A percentile compares a stretch with the other conserved stretches of the same genome.
Conservation (phyloP, 352 stramenopile genomes). For the Phytophthora pinifolia region DNA sequence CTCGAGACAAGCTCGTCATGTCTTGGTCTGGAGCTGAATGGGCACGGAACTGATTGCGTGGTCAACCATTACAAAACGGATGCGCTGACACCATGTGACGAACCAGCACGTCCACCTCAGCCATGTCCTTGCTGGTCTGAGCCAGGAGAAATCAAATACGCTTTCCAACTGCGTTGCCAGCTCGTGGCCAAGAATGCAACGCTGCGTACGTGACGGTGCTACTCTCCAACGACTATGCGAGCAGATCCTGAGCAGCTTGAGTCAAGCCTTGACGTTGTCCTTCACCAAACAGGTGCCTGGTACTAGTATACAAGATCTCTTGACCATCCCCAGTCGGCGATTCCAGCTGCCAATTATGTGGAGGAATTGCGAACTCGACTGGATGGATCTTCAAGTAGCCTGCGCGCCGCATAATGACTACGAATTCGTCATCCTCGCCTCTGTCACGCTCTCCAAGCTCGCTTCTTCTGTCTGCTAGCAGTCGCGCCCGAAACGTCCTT, state of each 20-base stretch:
- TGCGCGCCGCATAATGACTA: conserved; percentile 21
- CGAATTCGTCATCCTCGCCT: neutral
- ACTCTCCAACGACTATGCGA: conserved; percentile 8
- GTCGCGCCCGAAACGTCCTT: conserved; percentile 37
- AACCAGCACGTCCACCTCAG: conserved; percentile 10
- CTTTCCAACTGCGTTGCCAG: conserved; percentile 22
- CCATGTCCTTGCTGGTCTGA: conserved; percentile 9
- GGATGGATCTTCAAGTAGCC: conserved; percentile 17
- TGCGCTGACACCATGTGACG: conserved; percentile 20
- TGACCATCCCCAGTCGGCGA: conserved; percentile 28
- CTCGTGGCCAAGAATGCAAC: conserved; percentile 6
- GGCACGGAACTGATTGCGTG: conserved; percentile 18
- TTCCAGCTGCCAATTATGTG: conserved; percentile 13
- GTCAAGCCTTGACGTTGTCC: conserved; percentile 2
- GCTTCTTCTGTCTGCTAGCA: conserved; percentile 14
- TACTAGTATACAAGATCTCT: conserved; percentile 19
- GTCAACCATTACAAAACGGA: conserved; percentile 20
- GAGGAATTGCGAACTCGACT: conserved; percentile 15
- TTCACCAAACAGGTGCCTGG: neutral
- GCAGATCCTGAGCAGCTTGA: conserved; percentile 8
- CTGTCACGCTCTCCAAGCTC: neutral
- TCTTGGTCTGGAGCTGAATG: conserved; percentile 10
- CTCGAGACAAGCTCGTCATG: conserved; percentile 1
- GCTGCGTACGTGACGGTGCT: conserved; percentile 11
- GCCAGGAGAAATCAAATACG: conserved; percentile 16